Evolutionary conservation across 1,139 yeast species (phyloP).

Genomic region (Candida gigantensis): DNA sequence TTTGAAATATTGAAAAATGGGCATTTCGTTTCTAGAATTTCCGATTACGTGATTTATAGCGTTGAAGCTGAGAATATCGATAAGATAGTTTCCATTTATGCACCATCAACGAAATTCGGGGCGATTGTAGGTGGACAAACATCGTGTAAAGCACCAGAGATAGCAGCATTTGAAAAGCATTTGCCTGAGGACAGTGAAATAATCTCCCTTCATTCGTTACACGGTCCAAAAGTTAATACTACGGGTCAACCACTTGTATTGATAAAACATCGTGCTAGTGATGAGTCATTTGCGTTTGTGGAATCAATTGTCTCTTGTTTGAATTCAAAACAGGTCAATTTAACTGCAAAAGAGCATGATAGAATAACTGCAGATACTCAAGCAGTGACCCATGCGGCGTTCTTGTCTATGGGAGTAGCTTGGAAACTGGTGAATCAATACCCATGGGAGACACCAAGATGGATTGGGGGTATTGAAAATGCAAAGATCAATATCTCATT

Average conservation of each 20-base stretch:
- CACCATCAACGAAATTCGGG: conserved; percentile 84
- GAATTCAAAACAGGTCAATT: conserved; percentile 72
- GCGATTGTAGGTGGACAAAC: conserved; percentile 98
- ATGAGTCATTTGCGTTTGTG: conserved; percentile 60
- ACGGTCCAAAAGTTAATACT: conserved; percentile 89
- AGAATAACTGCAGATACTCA: conserved; percentile 96
- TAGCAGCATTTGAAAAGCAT: conserved; percentile 74
- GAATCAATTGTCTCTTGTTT: conserved; percentile 68
- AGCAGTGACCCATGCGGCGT: conserved; percentile 98
- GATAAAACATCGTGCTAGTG: conserved; percentile 69
- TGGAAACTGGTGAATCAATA: conserved; percentile 84
- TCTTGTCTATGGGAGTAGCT: conserved; percentile 94
- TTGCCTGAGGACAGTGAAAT: conserved; percentile 81
- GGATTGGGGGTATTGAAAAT: conserved; percentile 94
- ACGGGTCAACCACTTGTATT: conserved; percentile 91
- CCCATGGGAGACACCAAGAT: conserved; percentile 88
- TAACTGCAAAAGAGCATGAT: conserved; percentile 86
- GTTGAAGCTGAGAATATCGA: conserved; percentile 87
- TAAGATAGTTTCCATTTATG: conserved; percentile 70
- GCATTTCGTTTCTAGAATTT: conserved; percentile 72
- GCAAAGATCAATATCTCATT: conserved; percentile 92
- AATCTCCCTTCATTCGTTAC: conserved; percentile 85
- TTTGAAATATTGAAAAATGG: conserved; percentile 72
- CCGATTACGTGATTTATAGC: conserved; percentile 83
- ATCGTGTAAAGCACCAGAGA: conserved; percentile 90